These are phyloP conservation scores for Emericellopsis cladophorae DNA, from an alignment of 2,329 filamentous ascomycete species.

Conservation along the genomic window DNA sequence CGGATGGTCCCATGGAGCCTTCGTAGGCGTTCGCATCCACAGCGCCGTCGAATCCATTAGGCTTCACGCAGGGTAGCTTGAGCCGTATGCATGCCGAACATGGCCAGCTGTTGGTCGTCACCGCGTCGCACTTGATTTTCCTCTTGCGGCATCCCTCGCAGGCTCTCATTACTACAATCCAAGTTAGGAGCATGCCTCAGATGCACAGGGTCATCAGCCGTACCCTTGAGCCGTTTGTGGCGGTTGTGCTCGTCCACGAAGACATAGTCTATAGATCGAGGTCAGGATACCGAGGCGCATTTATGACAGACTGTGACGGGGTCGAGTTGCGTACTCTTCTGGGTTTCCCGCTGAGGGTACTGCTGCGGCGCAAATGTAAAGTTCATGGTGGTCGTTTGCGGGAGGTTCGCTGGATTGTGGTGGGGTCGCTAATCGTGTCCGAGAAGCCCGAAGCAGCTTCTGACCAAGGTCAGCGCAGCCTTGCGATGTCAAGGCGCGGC, in stretches of 20 bases:
- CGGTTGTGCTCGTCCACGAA: constrained; percentile 98
- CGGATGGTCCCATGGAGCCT: constrained; percentile 14
- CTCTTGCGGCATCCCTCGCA: constrained; percentile 89
- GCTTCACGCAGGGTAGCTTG: constrained; percentile 86
- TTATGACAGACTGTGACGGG: not conserved
- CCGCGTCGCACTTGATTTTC: constrained; percentile 97
- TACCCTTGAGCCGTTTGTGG: constrained; percentile 92
- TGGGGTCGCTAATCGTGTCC: not conserved
- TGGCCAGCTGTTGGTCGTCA: constrained; percentile 94
- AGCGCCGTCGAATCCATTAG: constrained; percentile 55
- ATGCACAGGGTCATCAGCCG: constrained; percentile 5
- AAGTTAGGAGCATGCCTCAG: not conserved
- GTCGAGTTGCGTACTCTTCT: constrained; percentile 55
- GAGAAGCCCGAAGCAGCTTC: not conserved
- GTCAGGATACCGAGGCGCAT: constrained; percentile 1
- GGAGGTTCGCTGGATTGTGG: not conserved
- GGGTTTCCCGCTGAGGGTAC: constrained; percentile 51
- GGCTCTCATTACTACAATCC: constrained; percentile 74
- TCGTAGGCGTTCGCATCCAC: constrained; percentile 21
- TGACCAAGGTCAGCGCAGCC: not conserved
- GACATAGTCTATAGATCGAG: constrained; percentile 67
- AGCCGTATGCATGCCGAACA: constrained; percentile 87
- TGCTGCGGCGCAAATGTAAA: constrained; percentile 62
- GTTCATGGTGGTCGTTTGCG: constrained; percentile 43
- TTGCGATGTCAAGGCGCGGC: constrained; percentile 1